Percentiles rank a stretch among this genome's conserved stretches.
phyloP scores from a whole-genome alignment of 148 eudicot species.

The Pharnaceum exiguum region DNA sequence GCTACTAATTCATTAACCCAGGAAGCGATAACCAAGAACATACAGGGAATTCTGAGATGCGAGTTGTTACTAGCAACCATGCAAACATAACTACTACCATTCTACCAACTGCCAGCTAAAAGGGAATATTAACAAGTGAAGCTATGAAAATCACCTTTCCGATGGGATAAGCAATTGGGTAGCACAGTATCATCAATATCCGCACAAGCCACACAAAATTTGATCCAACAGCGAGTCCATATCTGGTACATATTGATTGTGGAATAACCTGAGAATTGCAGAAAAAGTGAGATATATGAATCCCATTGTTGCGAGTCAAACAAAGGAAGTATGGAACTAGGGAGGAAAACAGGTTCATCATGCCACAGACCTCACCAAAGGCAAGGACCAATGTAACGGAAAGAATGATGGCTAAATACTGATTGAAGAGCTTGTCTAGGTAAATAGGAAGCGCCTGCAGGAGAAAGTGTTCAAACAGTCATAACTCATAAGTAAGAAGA shows the following conservation, averaged over 20 bases:
- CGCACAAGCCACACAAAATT: constrained; percentile 90
- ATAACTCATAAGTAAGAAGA: not conserved
- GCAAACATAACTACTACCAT: not conserved
- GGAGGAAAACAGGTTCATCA: not conserved
- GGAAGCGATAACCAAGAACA: not conserved
- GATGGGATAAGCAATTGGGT: constrained; percentile 84
- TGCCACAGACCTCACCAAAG: constrained; percentile 74
- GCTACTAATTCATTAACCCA: not conserved
- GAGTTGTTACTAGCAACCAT: not conserved
- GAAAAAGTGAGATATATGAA: constrained; percentile 6
- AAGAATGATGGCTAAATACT: constrained; percentile 78
- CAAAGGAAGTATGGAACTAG: not conserved
- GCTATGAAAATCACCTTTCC: constrained; percentile 61
- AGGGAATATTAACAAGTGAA: not conserved
- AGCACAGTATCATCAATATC: constrained; percentile 70
- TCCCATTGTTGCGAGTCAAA: not conserved
- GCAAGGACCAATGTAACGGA: constrained; percentile 94
- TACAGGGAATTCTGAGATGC: no score
- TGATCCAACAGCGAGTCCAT: constrained; percentile 94
- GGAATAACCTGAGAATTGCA: constrained; percentile 81
- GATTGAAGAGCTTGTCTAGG: constrained; percentile 89
- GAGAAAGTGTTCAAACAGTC: constrained; percentile 16
- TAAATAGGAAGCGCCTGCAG: constrained; percentile 96
- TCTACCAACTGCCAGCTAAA: constrained; percentile 2
- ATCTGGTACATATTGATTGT: constrained; percentile 86